Conservation (phyloP, 2,329 filamentous ascomycete genomes). For the Monosporascus cannonballus region DNA sequence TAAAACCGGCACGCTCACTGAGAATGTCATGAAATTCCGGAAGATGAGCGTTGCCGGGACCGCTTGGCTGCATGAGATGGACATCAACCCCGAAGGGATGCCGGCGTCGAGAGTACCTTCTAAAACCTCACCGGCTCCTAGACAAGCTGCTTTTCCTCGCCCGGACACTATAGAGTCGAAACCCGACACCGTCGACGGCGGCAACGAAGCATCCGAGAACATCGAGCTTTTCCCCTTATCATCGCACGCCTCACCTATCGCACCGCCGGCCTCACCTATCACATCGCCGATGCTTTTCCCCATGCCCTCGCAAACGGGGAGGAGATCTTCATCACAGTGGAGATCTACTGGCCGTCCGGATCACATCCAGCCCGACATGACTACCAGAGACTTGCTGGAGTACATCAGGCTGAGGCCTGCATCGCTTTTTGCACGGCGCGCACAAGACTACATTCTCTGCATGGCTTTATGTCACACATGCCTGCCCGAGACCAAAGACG, state of each 20-base stretch:
- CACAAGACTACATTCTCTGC: conserved; percentile 74
- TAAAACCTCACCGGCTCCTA: not conserved
- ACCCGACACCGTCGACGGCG: conserved; percentile 4
- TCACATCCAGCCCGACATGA: conserved; percentile 48
- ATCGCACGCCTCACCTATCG: conserved; percentile 13
- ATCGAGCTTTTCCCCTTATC: conserved; percentile 20
- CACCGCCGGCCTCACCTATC: conserved; percentile 13
- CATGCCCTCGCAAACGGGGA: conserved; percentile 8
- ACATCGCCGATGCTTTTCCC: not conserved
- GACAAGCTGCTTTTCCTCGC: not conserved
- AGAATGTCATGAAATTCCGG: conserved; percentile 93
- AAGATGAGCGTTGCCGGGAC: conserved; percentile 87
- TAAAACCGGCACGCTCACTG: conserved; percentile 90
- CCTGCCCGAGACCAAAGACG: conserved; percentile 71
- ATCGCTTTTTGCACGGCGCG: conserved; percentile 71
- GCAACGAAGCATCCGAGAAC: conserved; percentile 24
- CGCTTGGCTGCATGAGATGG: conserved; percentile 79
- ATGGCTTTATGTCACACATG: conserved; percentile 89
- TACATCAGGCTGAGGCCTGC: conserved; percentile 72
- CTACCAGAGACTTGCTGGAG: conserved; percentile 68
- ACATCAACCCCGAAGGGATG: conserved; percentile 37
- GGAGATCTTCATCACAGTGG: conserved; percentile 28
- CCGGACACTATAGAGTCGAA: not conserved
- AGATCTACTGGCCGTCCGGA: conserved; percentile 24
- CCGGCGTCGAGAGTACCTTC: not conserved